Conservation (phyloP, 768 basidiomycete genomes). For the Lentinus tigrinus region DNA sequence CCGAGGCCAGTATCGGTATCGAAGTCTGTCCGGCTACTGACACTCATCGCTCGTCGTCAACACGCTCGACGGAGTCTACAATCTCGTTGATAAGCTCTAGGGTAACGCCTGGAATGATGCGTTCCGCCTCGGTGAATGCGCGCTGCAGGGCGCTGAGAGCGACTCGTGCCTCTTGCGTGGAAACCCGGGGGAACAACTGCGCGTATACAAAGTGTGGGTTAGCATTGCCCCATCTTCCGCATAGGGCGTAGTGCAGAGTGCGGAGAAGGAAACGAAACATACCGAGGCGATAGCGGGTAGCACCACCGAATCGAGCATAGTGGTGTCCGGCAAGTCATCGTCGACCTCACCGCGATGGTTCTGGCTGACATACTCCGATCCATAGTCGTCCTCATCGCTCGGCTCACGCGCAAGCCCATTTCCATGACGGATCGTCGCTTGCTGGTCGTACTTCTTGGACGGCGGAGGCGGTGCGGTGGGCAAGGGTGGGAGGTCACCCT, state of each 20-base stretch:
- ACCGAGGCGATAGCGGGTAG: constrained; percentile 96
- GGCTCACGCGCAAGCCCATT: constrained; percentile 41
- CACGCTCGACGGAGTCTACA: constrained; percentile 88
- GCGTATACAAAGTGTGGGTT: neutral
- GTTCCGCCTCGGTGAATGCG: constrained; percentile 93
- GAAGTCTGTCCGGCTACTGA: neutral
- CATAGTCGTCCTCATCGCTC: constrained; percentile 57
- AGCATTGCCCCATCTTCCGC: neutral
- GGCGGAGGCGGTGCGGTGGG: constrained; percentile 33
- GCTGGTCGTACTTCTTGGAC: constrained; percentile 45
- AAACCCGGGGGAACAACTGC: constrained; percentile 89
- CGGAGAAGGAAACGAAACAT: constrained; percentile 29
- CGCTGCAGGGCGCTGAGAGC: constrained; percentile 84
- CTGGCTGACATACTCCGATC: constrained; percentile 46
- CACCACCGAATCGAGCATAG: constrained; percentile 96
- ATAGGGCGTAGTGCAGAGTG: neutral
- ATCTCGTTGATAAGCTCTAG: constrained; percentile 92
- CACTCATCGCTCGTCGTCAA: constrained; percentile 67
- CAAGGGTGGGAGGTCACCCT: constrained; percentile 62
- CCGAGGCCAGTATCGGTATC: neutral
- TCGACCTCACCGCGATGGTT: constrained; percentile 33
- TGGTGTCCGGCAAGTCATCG: constrained; percentile 65
- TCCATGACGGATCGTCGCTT: constrained; percentile 56
- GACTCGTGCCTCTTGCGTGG: constrained; percentile 87
- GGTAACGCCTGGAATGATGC: constrained; percentile 92